Evolutionary conservation across 169 alveolate genomes (phyloP), one percentile per base, ranked within the genome.

Genomic region (Cyclospora cayetanensis): DNA sequence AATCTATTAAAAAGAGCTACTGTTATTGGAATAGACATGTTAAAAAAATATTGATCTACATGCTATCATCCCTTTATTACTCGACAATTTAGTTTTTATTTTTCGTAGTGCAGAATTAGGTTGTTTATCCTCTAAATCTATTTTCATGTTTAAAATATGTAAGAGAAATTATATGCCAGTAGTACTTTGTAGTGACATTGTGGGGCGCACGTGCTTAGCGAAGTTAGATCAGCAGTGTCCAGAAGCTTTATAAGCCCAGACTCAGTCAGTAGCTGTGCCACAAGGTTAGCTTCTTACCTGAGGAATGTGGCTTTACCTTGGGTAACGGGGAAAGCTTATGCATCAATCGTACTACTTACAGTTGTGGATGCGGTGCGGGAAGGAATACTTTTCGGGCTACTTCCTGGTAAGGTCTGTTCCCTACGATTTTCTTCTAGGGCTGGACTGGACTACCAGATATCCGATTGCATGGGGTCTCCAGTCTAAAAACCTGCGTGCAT

Each of bases 371-470:
- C 31, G 76, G 37, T 63, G 39, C 15, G 41, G 76, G 41, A 4
- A 3, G 34, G 76, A 70, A 3, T 18, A 52, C 4, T 70, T 35
- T 18, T 12, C 52, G 1, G 82, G 82, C 27, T 27, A 37, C 39
- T 70, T 12, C n/a, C 41, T 70, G 39, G 31, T 35, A 37, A 52
- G 82, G 37, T 52, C 82, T 5, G 82, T 70, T 70, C 82, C 55
- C 4, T 70, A 70, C 22, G 82, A 35, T 70, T 15, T 70, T 35
- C 18, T 37, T 4, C n/a, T 70, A 20, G 82, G 37, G 4, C 31
- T 37, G 34, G 82, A 70, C 7, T 70, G 55, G 82, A 20, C 22
- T 29, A 70, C 82, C 15, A 3, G 39, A 1, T 52, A 70, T 70
- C 34, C 34, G 31, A 52, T 37, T 37, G 29, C 82, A 2, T 70